Percentiles rank a stretch among this genome's conserved stretches.
Evolutionary conservation across 2,329 filamentous ascomycete genomes (phyloP).

Genomic region (Hypoxylon sp.): DNA sequence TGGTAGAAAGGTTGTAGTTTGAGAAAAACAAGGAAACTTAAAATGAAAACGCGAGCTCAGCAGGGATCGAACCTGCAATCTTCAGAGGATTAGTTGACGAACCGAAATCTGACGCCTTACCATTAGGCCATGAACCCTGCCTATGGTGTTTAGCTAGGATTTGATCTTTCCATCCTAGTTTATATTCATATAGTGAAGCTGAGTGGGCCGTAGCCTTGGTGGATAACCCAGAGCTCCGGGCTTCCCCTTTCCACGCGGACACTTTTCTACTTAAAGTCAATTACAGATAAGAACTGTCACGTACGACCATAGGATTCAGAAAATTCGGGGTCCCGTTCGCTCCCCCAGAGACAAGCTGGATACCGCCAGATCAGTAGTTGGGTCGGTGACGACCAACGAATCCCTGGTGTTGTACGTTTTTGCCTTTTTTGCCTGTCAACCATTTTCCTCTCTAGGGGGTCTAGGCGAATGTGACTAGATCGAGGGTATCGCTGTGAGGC

Average conservation of each 20-base stretch:
- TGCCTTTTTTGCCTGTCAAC: not conserved
- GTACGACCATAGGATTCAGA: slow-evolving; percentile 1
- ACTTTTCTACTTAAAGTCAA: not conserved
- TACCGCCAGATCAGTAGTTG: not conserved
- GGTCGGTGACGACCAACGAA: not conserved
- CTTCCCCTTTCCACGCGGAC: too few relatives aligned
- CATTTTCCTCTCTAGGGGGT: not conserved
- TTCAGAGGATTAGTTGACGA: slow-evolving; percentile 17
- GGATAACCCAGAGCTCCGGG: not conserved
- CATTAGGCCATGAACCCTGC: slow-evolving; percentile 31
- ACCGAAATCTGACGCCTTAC: slow-evolving; percentile 36
- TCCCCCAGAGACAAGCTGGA: not conserved
- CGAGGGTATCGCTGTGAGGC: too few relatives aligned
- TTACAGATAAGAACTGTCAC: not conserved
- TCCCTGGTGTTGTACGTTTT: not conserved
- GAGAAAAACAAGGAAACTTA: not conserved
- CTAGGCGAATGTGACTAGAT: not conserved
- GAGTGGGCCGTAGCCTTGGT: not conserved
- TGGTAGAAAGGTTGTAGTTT: not conserved
- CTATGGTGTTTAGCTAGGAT: not conserved
- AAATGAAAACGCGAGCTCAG: slow-evolving; percentile 14
- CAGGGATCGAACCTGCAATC: slow-evolving; percentile 35
- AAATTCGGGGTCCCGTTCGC: slow-evolving; percentile 1
- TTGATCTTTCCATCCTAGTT: not conserved
- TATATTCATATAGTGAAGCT: not conserved